A percentile compares a stretch with the other conserved stretches of the same genome.
phyloP scores from a whole-genome alignment of 192 early-diverging fungal species.

The Coemansia sp. region DNA sequence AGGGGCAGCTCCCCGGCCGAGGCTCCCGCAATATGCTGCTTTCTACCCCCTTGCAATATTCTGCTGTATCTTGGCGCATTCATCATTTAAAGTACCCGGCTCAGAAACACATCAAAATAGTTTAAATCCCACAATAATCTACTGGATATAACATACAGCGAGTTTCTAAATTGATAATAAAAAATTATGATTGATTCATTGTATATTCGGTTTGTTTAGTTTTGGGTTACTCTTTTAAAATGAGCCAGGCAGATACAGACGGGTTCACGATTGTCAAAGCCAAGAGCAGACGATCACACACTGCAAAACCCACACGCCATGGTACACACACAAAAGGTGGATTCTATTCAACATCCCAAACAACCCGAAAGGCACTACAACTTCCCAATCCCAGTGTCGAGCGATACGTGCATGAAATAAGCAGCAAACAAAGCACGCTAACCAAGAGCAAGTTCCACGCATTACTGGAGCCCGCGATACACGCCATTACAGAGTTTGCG shows the following conservation, averaged over 20 bases:
- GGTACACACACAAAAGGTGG: not conserved
- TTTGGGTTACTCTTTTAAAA: not conserved
- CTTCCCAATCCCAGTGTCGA: not conserved
- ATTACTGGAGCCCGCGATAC: not conserved
- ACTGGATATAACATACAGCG: too few species aligned
- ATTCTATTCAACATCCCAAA: not conserved
- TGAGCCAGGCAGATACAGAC: constrained; percentile 1
- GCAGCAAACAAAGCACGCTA: constrained; percentile 15
- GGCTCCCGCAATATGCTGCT: too few species aligned
- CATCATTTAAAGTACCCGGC: too few species aligned
- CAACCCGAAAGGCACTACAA: not conserved
- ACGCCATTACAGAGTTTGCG: constrained; percentile 15
- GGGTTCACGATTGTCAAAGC: constrained; percentile 3
- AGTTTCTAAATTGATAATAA: too few species aligned
- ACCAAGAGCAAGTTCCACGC: constrained; percentile 14
- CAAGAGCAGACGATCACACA: not conserved
- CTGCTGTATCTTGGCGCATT: too few species aligned
- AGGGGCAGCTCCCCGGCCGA: too few species aligned
- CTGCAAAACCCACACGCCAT: not conserved
- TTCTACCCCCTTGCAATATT: too few species aligned
- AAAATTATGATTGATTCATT: too few species aligned
- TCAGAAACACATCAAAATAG: too few species aligned
- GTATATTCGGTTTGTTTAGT: too few species aligned
- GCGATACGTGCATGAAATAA: constrained; percentile 10
- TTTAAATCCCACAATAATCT: too few species aligned